Conservation (phyloP, 805 yeast genomes). For the Spathaspora boniae region DNA sequence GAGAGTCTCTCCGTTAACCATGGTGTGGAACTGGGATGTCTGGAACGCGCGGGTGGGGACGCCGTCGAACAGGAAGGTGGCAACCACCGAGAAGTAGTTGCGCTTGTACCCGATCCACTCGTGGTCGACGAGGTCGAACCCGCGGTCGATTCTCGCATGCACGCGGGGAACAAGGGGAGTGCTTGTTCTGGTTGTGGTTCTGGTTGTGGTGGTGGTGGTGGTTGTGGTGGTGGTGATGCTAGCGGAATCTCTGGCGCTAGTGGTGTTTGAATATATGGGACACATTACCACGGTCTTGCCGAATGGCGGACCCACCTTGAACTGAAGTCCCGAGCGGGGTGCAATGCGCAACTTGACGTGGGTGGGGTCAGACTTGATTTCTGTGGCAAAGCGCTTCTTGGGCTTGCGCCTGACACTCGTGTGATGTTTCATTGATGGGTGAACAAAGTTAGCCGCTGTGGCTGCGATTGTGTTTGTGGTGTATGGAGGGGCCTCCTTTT, state of each 20-base stretch:
- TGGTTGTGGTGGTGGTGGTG: no score
- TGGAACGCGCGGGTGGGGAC: conserved; percentile 7
- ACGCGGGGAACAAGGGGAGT: conserved; percentile 37
- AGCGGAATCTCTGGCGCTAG: no score
- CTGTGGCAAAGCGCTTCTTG: conserved; percentile 1
- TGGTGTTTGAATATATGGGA: conserved; percentile 18
- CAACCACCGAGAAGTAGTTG: conserved; percentile 63
- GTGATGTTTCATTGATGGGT: no score
- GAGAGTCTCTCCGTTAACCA: conserved; percentile 19
- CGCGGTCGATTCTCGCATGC: conserved; percentile 59
- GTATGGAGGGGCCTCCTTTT: no score
- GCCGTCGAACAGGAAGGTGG: conserved; percentile 43
- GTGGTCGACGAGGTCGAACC: conserved; percentile 48
- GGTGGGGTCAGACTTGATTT: conserved; percentile 6
- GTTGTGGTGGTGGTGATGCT: no score
- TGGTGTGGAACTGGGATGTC: conserved; percentile 24
- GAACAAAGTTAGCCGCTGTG: conserved; percentile 6
- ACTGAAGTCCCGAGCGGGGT: conserved; percentile 63
- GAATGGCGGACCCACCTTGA: conserved; percentile 64
- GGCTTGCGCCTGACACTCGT: background rate
- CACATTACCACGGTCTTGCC: conserved; percentile 24
- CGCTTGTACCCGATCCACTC: conserved; percentile 72
- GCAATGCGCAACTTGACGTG: conserved; percentile 40
- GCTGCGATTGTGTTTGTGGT: background rate
- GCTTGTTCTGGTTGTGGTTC: conserved; percentile 14